These are phyloP conservation scores for Hypholoma sublateritium DNA, from an alignment of 768 basidiomycete genomes.

Conservation along the genomic window DNA sequence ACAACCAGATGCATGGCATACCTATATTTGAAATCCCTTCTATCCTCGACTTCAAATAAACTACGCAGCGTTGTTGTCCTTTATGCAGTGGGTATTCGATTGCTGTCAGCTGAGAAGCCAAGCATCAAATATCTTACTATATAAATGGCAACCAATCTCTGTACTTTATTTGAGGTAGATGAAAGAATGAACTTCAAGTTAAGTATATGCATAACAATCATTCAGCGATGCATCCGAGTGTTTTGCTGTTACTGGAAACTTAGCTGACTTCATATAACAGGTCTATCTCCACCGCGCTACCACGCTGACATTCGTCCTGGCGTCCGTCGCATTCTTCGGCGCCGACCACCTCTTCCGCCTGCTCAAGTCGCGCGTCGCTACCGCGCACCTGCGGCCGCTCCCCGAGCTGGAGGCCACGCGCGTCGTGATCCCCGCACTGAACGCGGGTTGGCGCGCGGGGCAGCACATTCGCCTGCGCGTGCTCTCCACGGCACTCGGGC, in stretches of 20 bases:
- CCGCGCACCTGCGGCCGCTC: conserved; percentile 58
- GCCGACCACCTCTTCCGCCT: conserved; percentile 61
- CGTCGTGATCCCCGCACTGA: conserved; percentile 59
- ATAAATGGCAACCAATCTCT: too few relatives aligned
- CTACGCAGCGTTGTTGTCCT: too few relatives aligned
- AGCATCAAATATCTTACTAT: too few relatives aligned
- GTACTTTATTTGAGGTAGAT: too few relatives aligned
- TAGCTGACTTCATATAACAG: conserved; percentile 14
- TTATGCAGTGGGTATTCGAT: too few relatives aligned
- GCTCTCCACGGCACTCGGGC: conserved; percentile 53
- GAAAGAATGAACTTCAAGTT: too few relatives aligned
- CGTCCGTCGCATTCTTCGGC: conserved; percentile 48
- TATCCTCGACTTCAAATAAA: too few relatives aligned
- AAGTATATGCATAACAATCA: too few relatives aligned
- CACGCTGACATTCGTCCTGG: conserved; percentile 55
- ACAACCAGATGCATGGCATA: too few relatives aligned
- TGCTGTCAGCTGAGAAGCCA: too few relatives aligned
- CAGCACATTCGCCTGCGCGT: conserved; percentile 79
- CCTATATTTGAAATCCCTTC: too few relatives aligned
- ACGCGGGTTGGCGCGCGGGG: conserved; percentile 80
- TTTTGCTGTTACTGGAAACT: background rate
- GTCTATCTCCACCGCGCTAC: conserved; percentile 49
- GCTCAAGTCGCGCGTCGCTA: conserved; percentile 60
- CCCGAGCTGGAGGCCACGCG: conserved; percentile 63
- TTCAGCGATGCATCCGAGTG: too few relatives aligned